Evolutionary conservation across 352 stramenopile species (phyloP), one percentile per base, ranked within the genome.

Genomic region (Phytophthora palmivora): DNA sequence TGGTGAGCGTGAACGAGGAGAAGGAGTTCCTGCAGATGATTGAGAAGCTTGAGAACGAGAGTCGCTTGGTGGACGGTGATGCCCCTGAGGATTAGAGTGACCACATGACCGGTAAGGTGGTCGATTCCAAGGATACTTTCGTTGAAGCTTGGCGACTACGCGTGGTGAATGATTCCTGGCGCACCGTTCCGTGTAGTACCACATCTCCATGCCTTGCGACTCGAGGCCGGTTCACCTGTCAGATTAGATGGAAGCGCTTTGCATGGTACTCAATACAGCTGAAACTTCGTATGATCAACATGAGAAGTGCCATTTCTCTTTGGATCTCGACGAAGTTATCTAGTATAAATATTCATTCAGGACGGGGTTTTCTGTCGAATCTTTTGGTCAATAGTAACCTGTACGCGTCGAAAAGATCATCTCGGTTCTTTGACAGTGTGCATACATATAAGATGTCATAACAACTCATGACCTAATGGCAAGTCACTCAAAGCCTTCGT

Each of bases 21-120:
- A 98, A 96, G 43, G 97, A 99, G 78, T 93, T 99, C 63, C 76
- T 99, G 75, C 96, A 97, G 48, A 99, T 99, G 97, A 99, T 99
- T 87, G 97, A 99, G 79, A 93, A 98, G 72, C 86, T 99, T 41
- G 97, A 98, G 74, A 89, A 98, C 61, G 98, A 99, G 75, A 99
- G 98, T 82, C 95, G 97, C 74, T 96, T 99, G 83, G 94, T 99
- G 39, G 97, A 99, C 64, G 98, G 96, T 42, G 98, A 99, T 74
- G 97, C 95, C 37, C 95, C 96, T 26, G 97, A 99, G 70, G 97
- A 99, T 64, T 87, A 87, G 63, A 70, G 24, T 28, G 24, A 28
- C 6, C 15, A 54, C 43, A 57, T 12, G 21, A 33, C 52, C 19
- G 36, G 15, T 18, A 33, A 33, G n/a, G 16, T 60, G 33, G 47